Conservation (phyloP, 805 yeast species). For the Metschnikowia colocasiae region DNA sequence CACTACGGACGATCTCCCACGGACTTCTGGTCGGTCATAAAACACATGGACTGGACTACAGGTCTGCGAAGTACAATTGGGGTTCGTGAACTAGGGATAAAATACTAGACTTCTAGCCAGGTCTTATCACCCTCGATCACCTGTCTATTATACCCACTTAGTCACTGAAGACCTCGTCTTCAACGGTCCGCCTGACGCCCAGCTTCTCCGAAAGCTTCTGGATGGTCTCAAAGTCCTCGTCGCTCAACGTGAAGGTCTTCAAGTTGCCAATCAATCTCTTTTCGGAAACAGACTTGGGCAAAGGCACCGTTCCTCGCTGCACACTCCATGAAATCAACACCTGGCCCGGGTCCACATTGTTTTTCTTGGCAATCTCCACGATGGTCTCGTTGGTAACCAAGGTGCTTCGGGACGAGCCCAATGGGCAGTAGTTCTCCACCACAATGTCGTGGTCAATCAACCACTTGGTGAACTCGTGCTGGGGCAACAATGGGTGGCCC, state of each 20-base stretch:
- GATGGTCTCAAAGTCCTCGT: conserved; percentile 35
- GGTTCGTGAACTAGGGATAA: too few relatives aligned
- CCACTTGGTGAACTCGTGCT: conserved; percentile 16
- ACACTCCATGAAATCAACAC: conserved; percentile 20
- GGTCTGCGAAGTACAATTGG: too few relatives aligned
- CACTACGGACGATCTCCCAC: too few relatives aligned
- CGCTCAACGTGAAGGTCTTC: conserved; percentile 32
- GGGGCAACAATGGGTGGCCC: conserved; percentile 20
- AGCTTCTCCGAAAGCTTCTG: conserved; percentile 29
- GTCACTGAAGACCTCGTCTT: conserved; percentile 22
- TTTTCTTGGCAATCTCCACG: conserved; percentile 15
- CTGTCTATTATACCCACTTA: background rate
- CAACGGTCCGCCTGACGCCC: conserved; percentile 30
- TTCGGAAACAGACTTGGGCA: conserved; percentile 23
- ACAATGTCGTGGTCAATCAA: conserved; percentile 13
- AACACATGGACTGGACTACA: too few relatives aligned
- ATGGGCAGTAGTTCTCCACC: conserved; percentile 20
- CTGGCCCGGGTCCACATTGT: conserved; percentile 18
- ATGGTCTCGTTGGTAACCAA: conserved; percentile 16
- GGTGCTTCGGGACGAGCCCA: conserved; percentile 16
- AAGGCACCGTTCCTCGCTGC: conserved; percentile 18
- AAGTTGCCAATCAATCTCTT: conserved; percentile 36
- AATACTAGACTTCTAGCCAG: too few relatives aligned
- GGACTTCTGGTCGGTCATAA: too few relatives aligned
- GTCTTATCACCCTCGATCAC: too few relatives aligned